Percentiles rank a stretch among this genome's conserved stretches.
These are phyloP conservation scores for Posidonia australis DNA, from an alignment of 106 monocot genomes.

Conservation along the genomic window DNA sequence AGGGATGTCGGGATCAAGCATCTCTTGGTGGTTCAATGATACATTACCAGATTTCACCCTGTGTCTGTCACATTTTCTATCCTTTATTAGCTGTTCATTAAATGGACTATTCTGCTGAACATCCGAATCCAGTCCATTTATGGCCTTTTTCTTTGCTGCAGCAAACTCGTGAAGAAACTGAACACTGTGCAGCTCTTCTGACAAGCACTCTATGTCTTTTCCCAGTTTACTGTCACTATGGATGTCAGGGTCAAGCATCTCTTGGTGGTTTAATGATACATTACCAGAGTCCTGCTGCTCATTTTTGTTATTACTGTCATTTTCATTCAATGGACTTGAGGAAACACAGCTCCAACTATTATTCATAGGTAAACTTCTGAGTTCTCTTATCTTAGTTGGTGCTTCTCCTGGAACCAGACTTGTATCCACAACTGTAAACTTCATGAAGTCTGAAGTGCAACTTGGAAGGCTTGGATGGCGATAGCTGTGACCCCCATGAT, in stretches of 20 bases:
- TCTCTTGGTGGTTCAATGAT: neutral
- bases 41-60: slow-evolving; percentile 4
- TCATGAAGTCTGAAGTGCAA: slow-evolving; percentile 11
- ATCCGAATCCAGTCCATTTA: neutral
- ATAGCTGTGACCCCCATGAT: neutral
- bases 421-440: slow-evolving; percentile 21
- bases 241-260: neutral
- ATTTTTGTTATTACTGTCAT: neutral
- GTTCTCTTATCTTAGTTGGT: slow-evolving; percentile 9
- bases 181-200: neutral
- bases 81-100: neutral
- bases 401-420: slow-evolving; percentile 11
- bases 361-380: slow-evolving; percentile 12
- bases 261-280: slow-evolving; percentile 1
- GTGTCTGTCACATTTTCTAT: neutral
- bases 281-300: neutral
- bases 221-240: neutral
- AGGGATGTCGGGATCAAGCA: neutral
- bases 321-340: neutral
- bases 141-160: neutral
- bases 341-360: neutral
- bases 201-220: neutral
- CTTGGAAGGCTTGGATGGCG: neutral
- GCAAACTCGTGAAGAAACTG: neutral
- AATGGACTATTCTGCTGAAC: neutral